Percentiles rank a stretch among this genome's conserved stretches.
Evolutionary conservation across 164 flowering plant species (phyloP).

Genomic region (Sextonia rubra): DNA sequence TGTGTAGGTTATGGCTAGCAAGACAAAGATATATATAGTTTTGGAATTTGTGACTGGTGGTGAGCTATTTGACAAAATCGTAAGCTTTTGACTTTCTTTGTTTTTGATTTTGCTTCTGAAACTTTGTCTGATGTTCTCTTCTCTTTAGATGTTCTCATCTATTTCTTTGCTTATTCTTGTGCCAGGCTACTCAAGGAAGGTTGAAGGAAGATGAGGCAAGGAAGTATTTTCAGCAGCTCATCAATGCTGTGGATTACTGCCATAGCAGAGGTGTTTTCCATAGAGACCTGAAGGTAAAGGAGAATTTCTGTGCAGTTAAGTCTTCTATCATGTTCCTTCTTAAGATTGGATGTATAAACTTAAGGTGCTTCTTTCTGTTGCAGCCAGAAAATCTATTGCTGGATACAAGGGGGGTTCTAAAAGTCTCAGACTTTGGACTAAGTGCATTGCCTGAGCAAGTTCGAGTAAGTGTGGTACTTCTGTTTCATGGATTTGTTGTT

Average conservation of each 20-base stretch:
- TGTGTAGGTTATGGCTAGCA: slow-evolving; percentile 7
- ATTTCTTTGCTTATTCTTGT: slow-evolving; percentile 1
- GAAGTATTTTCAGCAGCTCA: slow-evolving; percentile 83
- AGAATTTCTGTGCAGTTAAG: not conserved
- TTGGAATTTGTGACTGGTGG: slow-evolving; percentile 10
- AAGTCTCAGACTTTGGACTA: slow-evolving; percentile 70
- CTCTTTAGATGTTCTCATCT: not conserved
- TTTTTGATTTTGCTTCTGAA: not conserved
- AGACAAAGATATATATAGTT: slow-evolving; percentile 9
- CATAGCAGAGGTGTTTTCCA: slow-evolving; percentile 90
- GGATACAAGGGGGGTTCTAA: slow-evolving; percentile 49
- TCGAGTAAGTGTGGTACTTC: slow-evolving; percentile 27
- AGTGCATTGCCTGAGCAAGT: slow-evolving; percentile 62
- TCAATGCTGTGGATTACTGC: slow-evolving; percentile 85
- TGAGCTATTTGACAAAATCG: slow-evolving; percentile 8
- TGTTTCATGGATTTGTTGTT: not conserved
- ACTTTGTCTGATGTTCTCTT: not conserved
- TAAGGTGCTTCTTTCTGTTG: slow-evolving; percentile 1
- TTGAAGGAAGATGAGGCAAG: slow-evolving; percentile 80
- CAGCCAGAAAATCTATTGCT: slow-evolving; percentile 70
- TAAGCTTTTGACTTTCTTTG: not conserved
- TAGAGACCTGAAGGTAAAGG: slow-evolving; percentile 74
- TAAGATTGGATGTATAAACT: not conserved
- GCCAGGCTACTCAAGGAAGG: slow-evolving; percentile 62
- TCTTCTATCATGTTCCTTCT: not conserved